Conservation (phyloP, 2,329 filamentous ascomycete genomes). For the Metarhizium anisopliae region DNA sequence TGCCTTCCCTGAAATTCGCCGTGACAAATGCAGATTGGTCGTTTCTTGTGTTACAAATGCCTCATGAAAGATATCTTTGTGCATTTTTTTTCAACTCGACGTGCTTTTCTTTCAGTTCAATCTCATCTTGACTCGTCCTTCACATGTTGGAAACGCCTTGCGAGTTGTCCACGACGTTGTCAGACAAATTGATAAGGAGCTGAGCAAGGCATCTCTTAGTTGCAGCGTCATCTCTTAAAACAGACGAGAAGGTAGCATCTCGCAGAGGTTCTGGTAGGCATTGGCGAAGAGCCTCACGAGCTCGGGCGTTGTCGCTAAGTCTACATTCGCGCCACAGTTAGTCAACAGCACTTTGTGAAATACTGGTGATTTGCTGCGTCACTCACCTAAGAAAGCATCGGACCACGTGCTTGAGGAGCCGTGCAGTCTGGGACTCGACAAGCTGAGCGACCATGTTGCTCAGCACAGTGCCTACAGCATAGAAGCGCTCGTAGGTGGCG, state of each 20-base stretch:
- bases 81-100: not conserved
- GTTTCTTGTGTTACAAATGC: not conserved
- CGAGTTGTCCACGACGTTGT: constrained; percentile 58
- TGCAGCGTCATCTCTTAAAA: constrained; percentile 91
- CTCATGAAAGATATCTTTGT: not conserved
- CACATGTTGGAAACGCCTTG: constrained; percentile 26
- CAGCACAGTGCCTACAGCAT: constrained; percentile 91
- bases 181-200: constrained; percentile 89
- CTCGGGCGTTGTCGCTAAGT: constrained; percentile 90
- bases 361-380: constrained; percentile 8
- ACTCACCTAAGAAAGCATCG: constrained; percentile 86
- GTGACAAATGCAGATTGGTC: not conserved
- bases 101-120: not conserved
- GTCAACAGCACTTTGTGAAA: not conserved
- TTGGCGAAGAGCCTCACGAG: constrained; percentile 87
- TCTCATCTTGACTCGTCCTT: constrained; percentile 17
- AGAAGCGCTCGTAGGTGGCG: constrained; percentile 97
- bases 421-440: constrained; percentile 93
- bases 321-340: constrained; percentile 35
- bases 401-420: constrained; percentile 94
- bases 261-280: constrained; percentile 97
- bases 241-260: constrained; percentile 93
- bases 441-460: constrained; percentile 99
- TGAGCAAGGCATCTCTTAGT: constrained; percentile 98
- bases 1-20: not conserved